A percentile compares a stretch with the other conserved stretches of the same genome.
phyloP scores from a whole-genome alignment of 441 rosid species.

The Arabidopsis hybrid region DNA sequence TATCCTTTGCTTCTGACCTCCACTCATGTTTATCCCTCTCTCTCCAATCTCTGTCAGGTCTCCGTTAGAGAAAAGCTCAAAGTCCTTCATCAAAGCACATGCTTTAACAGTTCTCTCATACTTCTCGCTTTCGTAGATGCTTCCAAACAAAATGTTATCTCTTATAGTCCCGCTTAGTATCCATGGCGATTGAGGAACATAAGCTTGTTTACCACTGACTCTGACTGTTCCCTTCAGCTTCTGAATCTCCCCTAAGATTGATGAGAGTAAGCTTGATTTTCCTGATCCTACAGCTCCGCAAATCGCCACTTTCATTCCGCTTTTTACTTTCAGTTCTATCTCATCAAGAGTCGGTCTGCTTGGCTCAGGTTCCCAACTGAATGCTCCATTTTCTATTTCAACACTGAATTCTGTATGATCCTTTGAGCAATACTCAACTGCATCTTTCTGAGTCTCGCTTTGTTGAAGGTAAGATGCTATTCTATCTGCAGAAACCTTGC shows the following conservation, averaged over 20 bases:
- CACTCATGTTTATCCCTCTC: conserved; percentile 98
- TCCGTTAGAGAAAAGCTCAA: conserved; percentile 81
- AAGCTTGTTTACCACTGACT: conserved; percentile 87
- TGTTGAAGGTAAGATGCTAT: conserved; percentile 80
- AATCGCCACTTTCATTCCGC: conserved; percentile 95
- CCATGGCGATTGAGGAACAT: conserved; percentile 96
- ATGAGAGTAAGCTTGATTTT: conserved; percentile 90
- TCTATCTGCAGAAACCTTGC: conserved; percentile 91
- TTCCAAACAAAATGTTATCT: conserved; percentile 92
- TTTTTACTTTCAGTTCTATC: conserved; percentile 70
- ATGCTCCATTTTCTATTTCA: conserved; percentile 70
- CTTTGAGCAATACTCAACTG: conserved; percentile 58
- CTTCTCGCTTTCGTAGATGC: conserved; percentile 56
- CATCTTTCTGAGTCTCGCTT: conserved; percentile 75
- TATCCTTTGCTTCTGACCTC: conserved; percentile 98
- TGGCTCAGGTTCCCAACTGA: conserved; percentile 78
- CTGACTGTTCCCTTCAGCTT: conserved; percentile 78
- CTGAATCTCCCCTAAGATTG: conserved; percentile 85
- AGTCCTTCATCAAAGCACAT: conserved; percentile 86
- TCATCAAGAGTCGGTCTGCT: conserved; percentile 63
- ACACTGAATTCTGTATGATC: conserved; percentile 57
- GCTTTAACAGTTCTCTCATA: conserved; percentile 77
- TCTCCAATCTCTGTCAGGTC: conserved; percentile 97
- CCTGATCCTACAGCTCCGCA: conserved; percentile 99
- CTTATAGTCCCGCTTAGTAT: conserved; percentile 88